Percentiles rank a stretch among this genome's conserved stretches.
Conservation (phyloP, 2,329 filamentous ascomycete genomes). For the Fusarium anthophilum region DNA sequence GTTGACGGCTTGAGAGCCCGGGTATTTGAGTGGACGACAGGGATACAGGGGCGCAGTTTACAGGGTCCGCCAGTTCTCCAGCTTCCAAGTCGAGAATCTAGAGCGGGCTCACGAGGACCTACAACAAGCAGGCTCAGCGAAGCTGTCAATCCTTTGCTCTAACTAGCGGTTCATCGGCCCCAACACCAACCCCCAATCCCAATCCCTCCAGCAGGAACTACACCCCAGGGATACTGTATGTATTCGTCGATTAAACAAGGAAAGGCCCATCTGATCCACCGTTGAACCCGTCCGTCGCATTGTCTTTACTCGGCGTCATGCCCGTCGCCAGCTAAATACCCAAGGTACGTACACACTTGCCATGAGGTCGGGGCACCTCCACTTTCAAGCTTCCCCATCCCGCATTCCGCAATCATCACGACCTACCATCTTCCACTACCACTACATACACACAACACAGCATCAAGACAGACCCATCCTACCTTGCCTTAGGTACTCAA, state of each 20-base stretch:
- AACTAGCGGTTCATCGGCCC: conserved; percentile 14
- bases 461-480: neutral
- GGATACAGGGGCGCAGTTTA: conserved; percentile 20
- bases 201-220: neutral
- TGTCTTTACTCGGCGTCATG: conserved; percentile 7
- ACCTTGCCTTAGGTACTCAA: neutral
- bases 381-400: conserved; percentile 39
- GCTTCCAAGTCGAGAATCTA: conserved; percentile 22
- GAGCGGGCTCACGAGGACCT: conserved; percentile 14
- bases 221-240: neutral
- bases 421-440: conserved; percentile 19
- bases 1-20: conserved; percentile 6
- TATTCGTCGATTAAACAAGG: neutral
- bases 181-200: conserved; percentile 4
- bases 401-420: conserved; percentile 37
- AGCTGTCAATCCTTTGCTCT: conserved; percentile 10
- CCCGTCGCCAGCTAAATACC: neutral
- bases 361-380: conserved; percentile 25
- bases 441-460: neutral
- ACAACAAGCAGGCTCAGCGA: neutral
- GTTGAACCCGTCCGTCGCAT: neutral
- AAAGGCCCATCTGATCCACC: conserved; percentile 12
- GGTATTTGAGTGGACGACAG: conserved; percentile 26
- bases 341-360: neutral
- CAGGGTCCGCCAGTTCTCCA: neutral